Percentiles rank a stretch among this genome's conserved stretches.
phyloP scores from a whole-genome alignment of 1,284 basidiomycete species.

The Peniophora sp. region DNA sequence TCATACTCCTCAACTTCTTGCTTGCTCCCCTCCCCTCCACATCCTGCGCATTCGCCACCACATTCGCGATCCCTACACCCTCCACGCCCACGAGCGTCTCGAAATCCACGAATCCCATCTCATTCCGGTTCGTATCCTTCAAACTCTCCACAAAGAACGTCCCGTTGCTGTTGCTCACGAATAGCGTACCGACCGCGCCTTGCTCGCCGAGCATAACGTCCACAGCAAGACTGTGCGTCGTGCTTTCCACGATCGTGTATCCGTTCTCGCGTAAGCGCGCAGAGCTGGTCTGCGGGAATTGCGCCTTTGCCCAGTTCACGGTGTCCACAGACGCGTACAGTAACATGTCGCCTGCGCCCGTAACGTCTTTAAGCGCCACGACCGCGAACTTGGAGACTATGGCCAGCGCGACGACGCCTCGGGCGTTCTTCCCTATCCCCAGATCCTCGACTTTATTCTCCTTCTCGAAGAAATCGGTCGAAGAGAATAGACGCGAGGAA shows the following conservation, averaged over 20 bases:
- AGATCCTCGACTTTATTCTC: slow-evolving; percentile 70
- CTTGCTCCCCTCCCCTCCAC: slow-evolving; percentile 58
- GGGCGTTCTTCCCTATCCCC: slow-evolving; percentile 76
- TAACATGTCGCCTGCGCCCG: slow-evolving; percentile 58
- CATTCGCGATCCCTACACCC: slow-evolving; percentile 87
- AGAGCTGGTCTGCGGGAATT: slow-evolving; percentile 80
- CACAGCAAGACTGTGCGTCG: slow-evolving; percentile 86
- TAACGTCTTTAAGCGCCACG: slow-evolving; percentile 71
- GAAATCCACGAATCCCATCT: slow-evolving; percentile 86
- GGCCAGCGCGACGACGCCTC: slow-evolving; percentile 82
- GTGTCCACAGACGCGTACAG: slow-evolving; percentile 83
- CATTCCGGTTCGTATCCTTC: slow-evolving; percentile 86
- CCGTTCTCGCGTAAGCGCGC: slow-evolving; percentile 80
- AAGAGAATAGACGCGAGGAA: slow-evolving; percentile 72
- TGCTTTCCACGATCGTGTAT: slow-evolving; percentile 94
- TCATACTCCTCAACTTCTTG: slow-evolving; percentile 69
- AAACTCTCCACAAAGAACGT: slow-evolving; percentile 93
- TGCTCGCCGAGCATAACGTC: slow-evolving; percentile 82
- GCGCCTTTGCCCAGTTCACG: slow-evolving; percentile 72
- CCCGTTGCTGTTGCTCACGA: slow-evolving; percentile 91
- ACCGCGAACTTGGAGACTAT: slow-evolving; percentile 89
- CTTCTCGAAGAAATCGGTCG: slow-evolving; percentile 72
- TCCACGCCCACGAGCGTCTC: slow-evolving; percentile 91
- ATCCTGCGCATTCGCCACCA: slow-evolving; percentile 76
- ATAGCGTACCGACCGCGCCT: slow-evolving; percentile 80